Percentiles rank a stretch among this genome's conserved stretches.
These are phyloP conservation scores for Aspergillus sclerotiicarbonarius DNA, from an alignment of 495 filamentous ascomycete species.

Conservation along the genomic window DNA sequence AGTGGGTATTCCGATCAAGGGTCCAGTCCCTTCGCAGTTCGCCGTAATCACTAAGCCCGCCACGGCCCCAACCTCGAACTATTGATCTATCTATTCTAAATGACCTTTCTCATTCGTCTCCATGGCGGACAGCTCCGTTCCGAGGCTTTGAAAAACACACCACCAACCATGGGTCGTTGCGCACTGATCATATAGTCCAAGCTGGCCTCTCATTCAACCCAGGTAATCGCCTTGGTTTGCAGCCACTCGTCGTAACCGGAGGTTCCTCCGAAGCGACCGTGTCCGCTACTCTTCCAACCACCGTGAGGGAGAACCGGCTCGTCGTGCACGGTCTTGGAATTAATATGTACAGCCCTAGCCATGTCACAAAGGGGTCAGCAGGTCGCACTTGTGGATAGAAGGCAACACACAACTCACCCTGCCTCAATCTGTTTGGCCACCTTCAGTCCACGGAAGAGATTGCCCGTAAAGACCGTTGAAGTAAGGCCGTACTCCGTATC, in stretches of 20 bases:
- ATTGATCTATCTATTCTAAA: background rate
- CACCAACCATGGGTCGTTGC: background rate
- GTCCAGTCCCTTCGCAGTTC: background rate
- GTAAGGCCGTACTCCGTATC: constrained; percentile 54
- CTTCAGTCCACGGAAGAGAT: constrained; percentile 46
- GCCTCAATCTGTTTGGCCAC: constrained; percentile 49
- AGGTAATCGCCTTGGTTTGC: constrained; percentile 82
- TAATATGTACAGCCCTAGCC: constrained; percentile 77
- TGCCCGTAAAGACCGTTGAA: constrained; percentile 46
- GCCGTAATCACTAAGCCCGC: background rate
- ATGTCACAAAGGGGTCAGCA: constrained; percentile 1
- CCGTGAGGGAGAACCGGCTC: constrained; percentile 78
- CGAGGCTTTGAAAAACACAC: background rate
- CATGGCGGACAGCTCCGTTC: background rate
- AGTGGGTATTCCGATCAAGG: constrained; percentile 1
- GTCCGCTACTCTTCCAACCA: constrained; percentile 82
- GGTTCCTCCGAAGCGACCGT: constrained; percentile 62
- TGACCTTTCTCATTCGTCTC: background rate
- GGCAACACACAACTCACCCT: constrained; percentile 33
- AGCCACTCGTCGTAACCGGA: constrained; percentile 72
- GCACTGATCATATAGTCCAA: background rate
- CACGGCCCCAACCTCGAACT: background rate
- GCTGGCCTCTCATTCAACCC: constrained; percentile 31
- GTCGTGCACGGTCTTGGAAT: constrained; percentile 81
- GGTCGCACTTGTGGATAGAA: background rate